A percentile compares a stretch with the other conserved stretches of the same genome.
Evolutionary conservation across 2,329 filamentous ascomycete genomes (phyloP).

Genomic region (Colletotrichum horii): DNA sequence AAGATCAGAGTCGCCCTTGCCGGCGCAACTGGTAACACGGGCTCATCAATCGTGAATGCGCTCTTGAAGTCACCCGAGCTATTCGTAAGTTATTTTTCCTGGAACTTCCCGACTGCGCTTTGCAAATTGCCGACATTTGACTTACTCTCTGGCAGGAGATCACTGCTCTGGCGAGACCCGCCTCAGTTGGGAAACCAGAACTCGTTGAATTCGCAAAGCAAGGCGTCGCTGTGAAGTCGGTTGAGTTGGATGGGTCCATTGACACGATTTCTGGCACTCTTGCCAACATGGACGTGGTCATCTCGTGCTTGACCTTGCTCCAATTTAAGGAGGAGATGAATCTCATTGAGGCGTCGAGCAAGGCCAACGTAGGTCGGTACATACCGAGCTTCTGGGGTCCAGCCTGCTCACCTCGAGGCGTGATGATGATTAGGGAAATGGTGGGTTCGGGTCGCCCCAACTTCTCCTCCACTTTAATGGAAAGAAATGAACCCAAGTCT

Average conservation of each 20-base stretch:
- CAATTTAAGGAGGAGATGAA: background rate
- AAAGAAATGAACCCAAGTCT: background rate
- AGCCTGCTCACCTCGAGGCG: background rate
- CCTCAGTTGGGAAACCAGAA: background rate
- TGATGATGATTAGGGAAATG: background rate
- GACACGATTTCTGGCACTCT: background rate
- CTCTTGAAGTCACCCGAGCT: background rate
- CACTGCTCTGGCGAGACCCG: background rate
- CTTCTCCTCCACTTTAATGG: background rate
- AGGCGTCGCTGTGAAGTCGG: background rate
- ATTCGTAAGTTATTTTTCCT: background rate
- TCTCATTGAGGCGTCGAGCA: background rate
- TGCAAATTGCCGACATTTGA: accelerated
- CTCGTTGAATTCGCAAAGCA: background rate
- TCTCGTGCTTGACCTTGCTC: background rate
- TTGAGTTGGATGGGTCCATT: background rate
- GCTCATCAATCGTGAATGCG: background rate
- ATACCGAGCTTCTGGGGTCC: background rate
- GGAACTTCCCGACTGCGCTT: accelerated
- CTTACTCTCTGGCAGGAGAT: accelerated
- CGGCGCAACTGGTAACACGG: background rate
- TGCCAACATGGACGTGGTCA: background rate
- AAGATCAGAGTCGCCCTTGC: background rate
- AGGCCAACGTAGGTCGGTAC: background rate
- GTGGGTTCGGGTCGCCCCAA: background rate